Percentiles rank a stretch among this genome's conserved stretches.
These are phyloP conservation scores for Rheum nobile DNA, from an alignment of 148 eudicot genomes.

Conservation along the genomic window DNA sequence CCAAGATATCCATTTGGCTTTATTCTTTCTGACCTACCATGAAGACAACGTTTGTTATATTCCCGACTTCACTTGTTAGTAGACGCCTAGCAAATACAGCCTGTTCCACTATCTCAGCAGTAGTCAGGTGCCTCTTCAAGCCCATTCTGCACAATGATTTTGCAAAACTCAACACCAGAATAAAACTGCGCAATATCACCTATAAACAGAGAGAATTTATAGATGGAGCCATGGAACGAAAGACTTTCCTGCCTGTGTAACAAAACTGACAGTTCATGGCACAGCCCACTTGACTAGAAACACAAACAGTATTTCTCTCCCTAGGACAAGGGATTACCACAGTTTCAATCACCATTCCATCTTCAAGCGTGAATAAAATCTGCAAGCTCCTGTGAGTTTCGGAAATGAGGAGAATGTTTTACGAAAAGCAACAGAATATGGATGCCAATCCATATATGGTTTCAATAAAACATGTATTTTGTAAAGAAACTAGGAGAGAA, in stretches of 20 bases:
- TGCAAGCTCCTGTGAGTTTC: constrained; percentile 83
- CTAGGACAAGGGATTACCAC: constrained; percentile 71
- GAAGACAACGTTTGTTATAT: constrained; percentile 80
- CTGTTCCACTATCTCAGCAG: constrained; percentile 89
- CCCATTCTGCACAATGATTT: constrained; percentile 62
- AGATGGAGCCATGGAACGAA: background rate
- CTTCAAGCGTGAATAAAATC: constrained; percentile 85
- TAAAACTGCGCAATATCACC: background rate
- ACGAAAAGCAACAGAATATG: constrained; percentile 10
- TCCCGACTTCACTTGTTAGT: constrained; percentile 65
- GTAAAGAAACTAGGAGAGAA: background rate
- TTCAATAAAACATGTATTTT: background rate
- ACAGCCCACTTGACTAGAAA: constrained; percentile 98
- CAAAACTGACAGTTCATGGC: constrained; percentile 99
- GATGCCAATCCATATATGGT: background rate
- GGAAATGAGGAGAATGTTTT: constrained; percentile 52
- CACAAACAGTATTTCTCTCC: constrained; percentile 86
- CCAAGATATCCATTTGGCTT: background rate
- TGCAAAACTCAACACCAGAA: background rate
- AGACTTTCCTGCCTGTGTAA: constrained; percentile 85
- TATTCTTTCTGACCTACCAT: constrained; percentile 35
- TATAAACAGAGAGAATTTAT: background rate
- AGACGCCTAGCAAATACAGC: constrained; percentile 76
- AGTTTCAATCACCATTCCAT: constrained; percentile 86
- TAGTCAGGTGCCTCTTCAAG: constrained; percentile 59